Percentiles rank a stretch among this genome's conserved stretches.
These are phyloP conservation scores for Candolleomyces aberdarensis DNA, from an alignment of 768 basidiomycete species.

Conservation along the genomic window DNA sequence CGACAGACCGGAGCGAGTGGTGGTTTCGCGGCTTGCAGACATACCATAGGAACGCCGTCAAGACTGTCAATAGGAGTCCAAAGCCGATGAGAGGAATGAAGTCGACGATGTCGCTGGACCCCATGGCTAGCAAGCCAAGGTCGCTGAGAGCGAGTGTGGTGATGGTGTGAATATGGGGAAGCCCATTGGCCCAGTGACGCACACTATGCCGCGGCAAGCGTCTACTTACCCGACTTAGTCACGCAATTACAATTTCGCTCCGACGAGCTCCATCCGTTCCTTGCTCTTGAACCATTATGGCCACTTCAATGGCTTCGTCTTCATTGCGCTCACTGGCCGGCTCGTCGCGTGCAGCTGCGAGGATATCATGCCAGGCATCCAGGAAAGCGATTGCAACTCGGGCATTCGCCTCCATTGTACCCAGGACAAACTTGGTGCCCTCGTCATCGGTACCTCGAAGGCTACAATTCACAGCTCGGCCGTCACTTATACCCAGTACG, in stretches of 20 bases:
- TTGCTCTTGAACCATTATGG: slow-evolving; percentile 20
- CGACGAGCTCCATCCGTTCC: not conserved
- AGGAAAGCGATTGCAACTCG: not conserved
- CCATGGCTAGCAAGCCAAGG: not conserved
- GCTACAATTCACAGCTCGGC: not conserved
- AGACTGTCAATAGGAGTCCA: slow-evolving; percentile 28
- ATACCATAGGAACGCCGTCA: slow-evolving; percentile 18
- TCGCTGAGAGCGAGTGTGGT: not conserved
- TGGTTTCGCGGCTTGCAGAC: slow-evolving; percentile 31
- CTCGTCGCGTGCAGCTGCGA: not conserved
- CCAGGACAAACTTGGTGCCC: not conserved
- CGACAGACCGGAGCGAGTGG: slow-evolving; percentile 65
- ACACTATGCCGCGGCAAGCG: not conserved
- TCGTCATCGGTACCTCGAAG: slow-evolving; percentile 7
- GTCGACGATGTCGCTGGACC: not conserved
- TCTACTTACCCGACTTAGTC: not conserved
- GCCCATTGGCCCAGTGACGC: not conserved
- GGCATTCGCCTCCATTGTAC: not conserved
- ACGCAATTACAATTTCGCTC: not conserved
- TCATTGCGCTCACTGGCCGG: slow-evolving; percentile 18
- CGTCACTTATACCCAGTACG: slow-evolving; percentile 12
- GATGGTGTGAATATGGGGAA: not conserved
- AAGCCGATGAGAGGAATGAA: slow-evolving; percentile 10
- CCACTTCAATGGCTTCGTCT: slow-evolving; percentile 10
- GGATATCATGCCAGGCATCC: not conserved